Evolutionary conservation across 176 grass and related monocot genomes (phyloP).

Genomic region (Alloteropsis semialata): DNA sequence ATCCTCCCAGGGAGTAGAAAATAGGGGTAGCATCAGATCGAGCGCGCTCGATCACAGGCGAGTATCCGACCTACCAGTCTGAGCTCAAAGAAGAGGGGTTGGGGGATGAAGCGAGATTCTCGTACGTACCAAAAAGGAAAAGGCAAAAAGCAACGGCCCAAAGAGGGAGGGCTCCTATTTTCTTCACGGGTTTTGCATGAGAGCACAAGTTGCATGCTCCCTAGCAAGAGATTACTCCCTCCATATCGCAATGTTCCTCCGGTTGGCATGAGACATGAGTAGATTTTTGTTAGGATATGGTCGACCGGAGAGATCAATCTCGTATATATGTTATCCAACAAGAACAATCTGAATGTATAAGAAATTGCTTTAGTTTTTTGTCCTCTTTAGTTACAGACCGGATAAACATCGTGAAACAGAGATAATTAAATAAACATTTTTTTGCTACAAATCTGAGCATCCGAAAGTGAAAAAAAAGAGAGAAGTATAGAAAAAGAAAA

Average conservation of each 20-base stretch:
- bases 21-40: not conserved
- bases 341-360: no score
- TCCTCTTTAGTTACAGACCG: no score
- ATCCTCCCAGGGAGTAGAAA: not conserved
- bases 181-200: not conserved
- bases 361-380: no score
- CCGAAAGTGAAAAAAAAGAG: not conserved
- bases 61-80: not conserved
- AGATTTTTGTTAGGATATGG: no score
- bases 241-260: no score
- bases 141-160: not conserved
- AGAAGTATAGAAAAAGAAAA: constrained; percentile 3
- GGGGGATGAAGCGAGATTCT: not conserved
- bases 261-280: no score
- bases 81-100: not conserved
- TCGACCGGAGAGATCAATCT: no score
- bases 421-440: no score
- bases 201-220: no score
- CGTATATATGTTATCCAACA: no score
- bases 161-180: not conserved
- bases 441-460: not conserved
- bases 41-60: not conserved
- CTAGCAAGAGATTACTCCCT: no score
- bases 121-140: constrained; percentile 7
- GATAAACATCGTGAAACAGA: no score